These are phyloP conservation scores for Populus simonii DNA, from an alignment of 345 rosid genomes.

Conservation along the genomic window DNA sequence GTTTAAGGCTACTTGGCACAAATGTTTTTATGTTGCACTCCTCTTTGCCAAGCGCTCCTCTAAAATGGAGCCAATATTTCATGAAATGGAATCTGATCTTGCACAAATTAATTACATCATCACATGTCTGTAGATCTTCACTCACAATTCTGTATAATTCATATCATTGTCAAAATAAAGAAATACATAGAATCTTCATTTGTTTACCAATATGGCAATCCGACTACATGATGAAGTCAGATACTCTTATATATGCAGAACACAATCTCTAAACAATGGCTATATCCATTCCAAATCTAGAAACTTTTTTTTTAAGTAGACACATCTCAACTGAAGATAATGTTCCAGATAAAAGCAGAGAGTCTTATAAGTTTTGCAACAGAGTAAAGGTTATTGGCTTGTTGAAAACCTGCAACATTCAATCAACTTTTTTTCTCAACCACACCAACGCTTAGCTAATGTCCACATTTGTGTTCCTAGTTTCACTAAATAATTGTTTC, in stretches of 20 bases:
- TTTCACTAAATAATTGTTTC: not conserved
- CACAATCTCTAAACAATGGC: not conserved
- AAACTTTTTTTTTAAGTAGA: not conserved
- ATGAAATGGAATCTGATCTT: no score
- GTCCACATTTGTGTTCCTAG: not conserved
- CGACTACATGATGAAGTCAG: no score
- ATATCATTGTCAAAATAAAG: no score
- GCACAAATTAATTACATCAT: no score
- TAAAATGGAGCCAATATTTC: no score
- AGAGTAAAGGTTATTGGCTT: not conserved
- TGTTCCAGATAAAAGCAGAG: not conserved
- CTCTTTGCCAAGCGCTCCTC: no score
- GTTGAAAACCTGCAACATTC: not conserved
- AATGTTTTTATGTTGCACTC: no score
- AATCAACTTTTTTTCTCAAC: not conserved
- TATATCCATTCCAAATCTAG: not conserved
- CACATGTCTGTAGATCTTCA: no score
- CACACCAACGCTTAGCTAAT: not conserved
- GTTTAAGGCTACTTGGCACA: no score
- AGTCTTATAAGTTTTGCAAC: not conserved
- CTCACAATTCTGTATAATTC: no score
- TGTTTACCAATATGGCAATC: no score
- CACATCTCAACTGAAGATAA: not conserved
- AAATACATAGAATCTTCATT: no score
- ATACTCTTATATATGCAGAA: not conserved